Base-by-base conservation (phyloP, 257 asterid genomes). In the Fraxinus excelsior region DNA sequence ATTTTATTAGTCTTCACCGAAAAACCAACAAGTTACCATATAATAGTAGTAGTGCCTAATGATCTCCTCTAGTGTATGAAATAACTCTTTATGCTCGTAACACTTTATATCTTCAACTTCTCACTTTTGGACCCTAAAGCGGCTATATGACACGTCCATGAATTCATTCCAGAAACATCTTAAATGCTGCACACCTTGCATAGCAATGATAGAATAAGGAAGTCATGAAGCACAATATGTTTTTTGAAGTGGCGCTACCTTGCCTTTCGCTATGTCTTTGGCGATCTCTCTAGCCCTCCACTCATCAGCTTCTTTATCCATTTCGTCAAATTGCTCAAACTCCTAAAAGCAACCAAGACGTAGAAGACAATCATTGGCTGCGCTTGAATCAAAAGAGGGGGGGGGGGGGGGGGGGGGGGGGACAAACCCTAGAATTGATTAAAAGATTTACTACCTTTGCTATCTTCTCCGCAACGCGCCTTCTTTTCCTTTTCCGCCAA, bases 261-360 rank as follows among this genome's bases (percentile, higher is more conserved):
- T 94, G 80, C 67, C 77, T 72, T 86, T 92, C 9, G 98, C 98
- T 81, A 84, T 83, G 79, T 91, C 96, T 84, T 95, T 93, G 76
- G 98, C 97, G 34, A 86, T 89, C 89, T 93, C 96, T 75, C 81
- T 88, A 66, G 94, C 94, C 86, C 96, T 89, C 98, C 97, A 95
- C 81, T 95, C 98, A 88, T 95, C 96, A 56, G 98, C 95, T 85
- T 90, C 94, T 88, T 84, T 88, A 88, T 95, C 96, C 72, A 83
- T 74, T 80, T 85, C 83, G 49, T 88, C 93, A 67, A 88, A 93
- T 44, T 77, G 84, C 70, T 89, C 92, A 10, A 75, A 83, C 89
- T 93, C 97, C 99, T 95, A 76, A 58, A 66, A 76, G 73, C 76
- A 72, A 23, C 68, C 71, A 77, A 51, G 32, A 67, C 3, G 34